Evolutionary conservation across 495 filamentous ascomycete genomes (phyloP), one percentile per base, ranked within the genome.

Genomic region (Neurospora sp.): DNA sequence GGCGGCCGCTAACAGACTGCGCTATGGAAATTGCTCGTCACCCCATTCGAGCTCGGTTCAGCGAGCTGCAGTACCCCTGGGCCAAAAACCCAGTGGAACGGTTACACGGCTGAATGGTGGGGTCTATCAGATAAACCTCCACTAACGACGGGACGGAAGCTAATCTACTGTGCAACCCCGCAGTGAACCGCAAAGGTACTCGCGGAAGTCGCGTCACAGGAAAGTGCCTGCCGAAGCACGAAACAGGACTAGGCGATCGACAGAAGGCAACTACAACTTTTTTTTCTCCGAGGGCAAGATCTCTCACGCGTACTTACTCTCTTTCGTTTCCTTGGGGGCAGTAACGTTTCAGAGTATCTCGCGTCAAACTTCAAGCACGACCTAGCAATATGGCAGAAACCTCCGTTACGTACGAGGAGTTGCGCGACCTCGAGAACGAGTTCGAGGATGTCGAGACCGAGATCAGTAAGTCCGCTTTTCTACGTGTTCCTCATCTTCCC

Each of bases 381-480:
- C 53, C 27, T 1, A 66, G 53, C 22, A 66, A 35, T 1, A 66
- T 66, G 53, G 84, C 85, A 71, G 81, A 83, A 59, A 81, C 80
- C 18, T 69, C 75, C 22, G 81, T 87, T 39, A 83, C 82, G 31
- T 89, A 86, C 74, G 85, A 85, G 78, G 85, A 90, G 70, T 83
- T 93, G 14, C 83, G 85, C 27, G 86, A 87, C 41, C 82, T 93
- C 68, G 91, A 93, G 85, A 86, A 84, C 71, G 89, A 92, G 20
- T 92, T 93, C 70, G 90, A 92, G 66, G 85, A 90, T 70, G 88
- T 87, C 20, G 91, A 93, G 79, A 84, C 85, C 10, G 87, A 92
- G 73, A 91, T 91, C 72, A 88, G 91, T 93, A 80, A 82, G 88
- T 85, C 20, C 31, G 40, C 42, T 31, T 69, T 22, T 53, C 27